Conservation (phyloP, 306 rosid species). For the Quercus suber region DNA sequence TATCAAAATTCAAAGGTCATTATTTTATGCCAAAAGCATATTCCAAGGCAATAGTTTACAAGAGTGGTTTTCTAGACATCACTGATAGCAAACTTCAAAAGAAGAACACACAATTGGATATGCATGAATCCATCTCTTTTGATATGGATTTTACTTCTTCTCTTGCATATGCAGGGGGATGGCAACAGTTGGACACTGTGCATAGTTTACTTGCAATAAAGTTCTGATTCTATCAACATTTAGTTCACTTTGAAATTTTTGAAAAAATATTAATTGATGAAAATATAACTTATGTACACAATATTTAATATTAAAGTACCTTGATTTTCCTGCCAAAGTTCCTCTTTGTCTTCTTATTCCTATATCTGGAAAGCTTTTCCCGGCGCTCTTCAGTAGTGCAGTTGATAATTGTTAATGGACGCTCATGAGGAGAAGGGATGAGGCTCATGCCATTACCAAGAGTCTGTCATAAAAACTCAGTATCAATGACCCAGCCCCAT, state of each 20-base stretch:
- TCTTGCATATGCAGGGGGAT: no score
- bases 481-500: constrained; percentile 41
- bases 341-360: constrained; percentile 89
- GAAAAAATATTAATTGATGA: neutral
- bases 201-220: no score
- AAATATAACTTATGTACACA: no score
- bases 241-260: neutral
- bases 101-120: no score
- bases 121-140: no score
- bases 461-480: constrained; percentile 70
- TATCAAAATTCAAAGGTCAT: neutral
- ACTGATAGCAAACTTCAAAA: no score
- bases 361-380: constrained; percentile 90
- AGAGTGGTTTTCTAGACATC: no score
- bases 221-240: no score
- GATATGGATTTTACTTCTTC: no score
- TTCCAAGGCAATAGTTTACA: neutral
- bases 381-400: constrained; percentile 75
- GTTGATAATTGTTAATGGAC: constrained; percentile 52
- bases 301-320: constrained; percentile 37
- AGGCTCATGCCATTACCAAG: constrained; percentile 58
- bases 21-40: neutral
- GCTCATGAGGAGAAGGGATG: constrained; percentile 60
- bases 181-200: no score
- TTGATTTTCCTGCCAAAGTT: constrained; percentile 97